Evolutionary conservation across 192 early-diverging fungal species (phyloP), one percentile per base, ranked within the genome.

Genomic region (Allomyces macrogynus): DNA sequence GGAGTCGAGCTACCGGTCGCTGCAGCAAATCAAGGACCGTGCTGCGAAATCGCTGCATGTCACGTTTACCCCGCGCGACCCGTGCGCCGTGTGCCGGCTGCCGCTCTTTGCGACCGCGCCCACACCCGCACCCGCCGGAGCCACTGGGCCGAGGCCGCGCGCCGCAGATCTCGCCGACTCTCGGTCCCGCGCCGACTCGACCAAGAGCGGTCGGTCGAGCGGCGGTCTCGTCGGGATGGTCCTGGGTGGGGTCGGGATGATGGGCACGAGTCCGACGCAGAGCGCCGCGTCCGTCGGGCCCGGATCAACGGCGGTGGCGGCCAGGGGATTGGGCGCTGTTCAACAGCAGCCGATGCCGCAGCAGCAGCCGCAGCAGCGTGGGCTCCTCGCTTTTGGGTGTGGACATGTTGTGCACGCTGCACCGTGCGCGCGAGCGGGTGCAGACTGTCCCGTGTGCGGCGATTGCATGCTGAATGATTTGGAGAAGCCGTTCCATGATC

Each of bases 1-100:
- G 91, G 93, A 97, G 16, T 57, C 49, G 49, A n/a, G 16, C 3
- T 57, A 20, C 20, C 16, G 16, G 49, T 57, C 49, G 12, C 49
- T 57, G 16, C 16, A 57, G 49, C 49, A n/a, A 16, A 14, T 57
- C 49, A 14, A n/a, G 20, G 49, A 20, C 16, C 49, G 49, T 16
- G 49, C 20, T 57, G 49, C 49, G 49, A 14, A n/a, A 10, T 57
- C 49, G 3, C 16, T n/a, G 49, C 49, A 57, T 3, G 49, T 57
- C 49, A n/a, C 49, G 49, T 57, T 57, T 5, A n/a, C 12, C 0
- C 49, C 20, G 49, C 12, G 49, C 49, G 49, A 57, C 49, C 49
- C 49, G 49, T 57, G 49, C 9, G 16, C 49, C 12, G 20, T n/a
- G 49, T 57, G 49, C 49, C 32, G 32, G 7, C 32, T 40, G 32